phyloP scores from a whole-genome alignment of 331 rosid genomes.

The Quercus lobata region DNA sequence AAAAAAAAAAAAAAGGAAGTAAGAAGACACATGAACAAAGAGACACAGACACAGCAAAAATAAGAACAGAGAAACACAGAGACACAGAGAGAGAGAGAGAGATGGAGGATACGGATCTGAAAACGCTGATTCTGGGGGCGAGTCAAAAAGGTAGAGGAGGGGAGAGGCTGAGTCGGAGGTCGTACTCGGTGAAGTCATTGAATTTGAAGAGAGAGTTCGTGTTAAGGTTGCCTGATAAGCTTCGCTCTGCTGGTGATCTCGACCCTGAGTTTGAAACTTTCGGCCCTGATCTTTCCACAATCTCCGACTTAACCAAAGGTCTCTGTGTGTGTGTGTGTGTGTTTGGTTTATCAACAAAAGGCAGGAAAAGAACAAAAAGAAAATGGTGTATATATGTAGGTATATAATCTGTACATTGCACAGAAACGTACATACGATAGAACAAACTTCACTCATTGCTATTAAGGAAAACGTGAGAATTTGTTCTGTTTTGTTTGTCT shows the following conservation, averaged over 20 bases:
- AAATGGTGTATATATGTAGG: neutral
- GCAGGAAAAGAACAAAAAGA: neutral
- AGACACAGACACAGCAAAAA: too few relatives aligned
- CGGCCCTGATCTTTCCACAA: conserved; percentile 24
- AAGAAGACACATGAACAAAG: too few relatives aligned
- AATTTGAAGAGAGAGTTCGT: conserved; percentile 27
- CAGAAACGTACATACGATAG: too few relatives aligned
- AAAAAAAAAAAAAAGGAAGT: too few relatives aligned
- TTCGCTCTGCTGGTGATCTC: conserved; percentile 7
- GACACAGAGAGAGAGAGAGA: neutral
- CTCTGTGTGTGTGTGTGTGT: too few relatives aligned
- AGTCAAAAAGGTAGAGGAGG: conserved; percentile 11
- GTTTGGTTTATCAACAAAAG: neutral
- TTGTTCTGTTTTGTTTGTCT: too few relatives aligned
- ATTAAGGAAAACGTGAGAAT: too few relatives aligned
- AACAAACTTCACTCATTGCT: too few relatives aligned
- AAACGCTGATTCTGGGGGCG: conserved; percentile 21
- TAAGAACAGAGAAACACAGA: too few relatives aligned
- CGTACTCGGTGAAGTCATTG: conserved; percentile 37
- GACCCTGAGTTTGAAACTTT: conserved; percentile 27
- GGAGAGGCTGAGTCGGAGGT: conserved; percentile 25
- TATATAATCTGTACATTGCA: neutral
- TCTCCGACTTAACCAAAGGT: conserved; percentile 26
- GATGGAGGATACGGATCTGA: conserved; percentile 6
- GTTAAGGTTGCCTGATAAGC: conserved; percentile 31